Evolutionary conservation across 306 rosid genomes (phyloP), one percentile per base, ranked within the genome.

Genomic region (Canavalia gladiata): DNA sequence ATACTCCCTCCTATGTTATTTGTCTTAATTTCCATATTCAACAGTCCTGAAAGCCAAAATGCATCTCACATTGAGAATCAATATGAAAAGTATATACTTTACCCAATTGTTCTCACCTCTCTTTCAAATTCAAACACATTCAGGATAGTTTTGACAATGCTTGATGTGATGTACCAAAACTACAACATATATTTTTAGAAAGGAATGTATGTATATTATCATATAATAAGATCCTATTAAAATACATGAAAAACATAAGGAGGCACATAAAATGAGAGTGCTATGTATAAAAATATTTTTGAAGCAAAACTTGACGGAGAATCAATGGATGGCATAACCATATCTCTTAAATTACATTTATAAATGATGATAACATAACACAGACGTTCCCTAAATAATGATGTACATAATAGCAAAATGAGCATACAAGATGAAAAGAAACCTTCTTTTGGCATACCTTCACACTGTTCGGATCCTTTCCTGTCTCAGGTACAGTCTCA

Each of bases 401-500:
- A 58, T 11, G 63, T 45, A 76, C 30, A 47, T 69, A 62, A 54
- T 55, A 72, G 49, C 52, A 57, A 18, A 18, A 57, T 76, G 74
- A 66, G 52, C 8, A 67, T 37, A 69, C 69, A 68, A 28, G 47
- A 45, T 73, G 46, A 2, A 37, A 13, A 39, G 78, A 78, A 55
- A 62, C 70, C 68, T 57, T 69, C 62, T 67, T 56, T 68, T 73
- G 70, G 63, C 85, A 68, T 90, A 95, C 99, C 98, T 95, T 95
- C 45, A 39, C 96, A 81, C 84, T 68, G 60, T 33, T 81, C 31
- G 84, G 85, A 11, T 93, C 93, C 77, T 88, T 90, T 80, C 90
- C 99, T 64, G 93, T 66, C 84, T 95, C 99, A 52, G 91, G 91
- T 77, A 74, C 90, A 41, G 72, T 84, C 88, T 95, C 99, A 83